Percentiles rank a stretch among this genome's conserved stretches.
Evolutionary conservation across 1,284 basidiomycete genomes (phyloP).

Genomic region (Thecaphora frezii): DNA sequence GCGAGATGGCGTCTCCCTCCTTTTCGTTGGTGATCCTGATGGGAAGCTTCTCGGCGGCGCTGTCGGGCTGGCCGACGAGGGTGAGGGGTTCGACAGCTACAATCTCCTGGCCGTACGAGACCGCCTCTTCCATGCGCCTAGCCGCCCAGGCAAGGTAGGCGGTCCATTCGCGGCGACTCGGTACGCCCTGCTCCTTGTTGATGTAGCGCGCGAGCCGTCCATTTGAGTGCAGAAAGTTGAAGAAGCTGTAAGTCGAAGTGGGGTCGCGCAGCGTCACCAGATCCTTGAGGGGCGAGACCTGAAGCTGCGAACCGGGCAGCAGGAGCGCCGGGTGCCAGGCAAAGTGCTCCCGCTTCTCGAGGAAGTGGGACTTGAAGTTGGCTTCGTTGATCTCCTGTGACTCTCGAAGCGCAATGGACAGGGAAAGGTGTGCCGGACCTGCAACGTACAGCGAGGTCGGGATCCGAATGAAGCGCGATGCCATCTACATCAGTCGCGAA

Average conservation of each 20-base stretch:
- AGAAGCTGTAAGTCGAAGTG: constrained; percentile 53
- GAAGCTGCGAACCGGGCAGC: constrained; percentile 55
- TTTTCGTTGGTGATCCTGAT: constrained; percentile 11
- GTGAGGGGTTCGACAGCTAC: constrained; percentile 45
- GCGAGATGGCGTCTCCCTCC: constrained; percentile 20
- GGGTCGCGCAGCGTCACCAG: constrained; percentile 57
- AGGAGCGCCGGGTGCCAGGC: constrained; percentile 57
- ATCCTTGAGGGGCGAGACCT: constrained; percentile 58
- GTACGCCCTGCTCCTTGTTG: constrained; percentile 54
- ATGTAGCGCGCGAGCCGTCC: constrained; percentile 54
- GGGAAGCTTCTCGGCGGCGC: constrained; percentile 17
- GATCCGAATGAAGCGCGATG: too few species aligned
- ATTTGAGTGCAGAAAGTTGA: constrained; percentile 54
- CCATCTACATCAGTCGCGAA: too few species aligned
- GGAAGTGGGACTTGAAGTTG: constrained; percentile 42
- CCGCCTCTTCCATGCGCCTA: constrained; percentile 43
- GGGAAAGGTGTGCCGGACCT: constrained; percentile 53
- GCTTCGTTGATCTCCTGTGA: constrained; percentile 35
- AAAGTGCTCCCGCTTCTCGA: constrained; percentile 52
- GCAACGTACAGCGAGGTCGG: not conserved
- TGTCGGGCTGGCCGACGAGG: constrained; percentile 14
- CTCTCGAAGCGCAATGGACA: constrained; percentile 54
- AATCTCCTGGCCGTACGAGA: constrained; percentile 48
- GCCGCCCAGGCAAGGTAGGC: constrained; percentile 57
- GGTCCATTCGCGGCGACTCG: constrained; percentile 56